phyloP scores from a whole-genome alignment of 2,329 filamentous ascomycete species.

The Colletotrichum lupini region DNA sequence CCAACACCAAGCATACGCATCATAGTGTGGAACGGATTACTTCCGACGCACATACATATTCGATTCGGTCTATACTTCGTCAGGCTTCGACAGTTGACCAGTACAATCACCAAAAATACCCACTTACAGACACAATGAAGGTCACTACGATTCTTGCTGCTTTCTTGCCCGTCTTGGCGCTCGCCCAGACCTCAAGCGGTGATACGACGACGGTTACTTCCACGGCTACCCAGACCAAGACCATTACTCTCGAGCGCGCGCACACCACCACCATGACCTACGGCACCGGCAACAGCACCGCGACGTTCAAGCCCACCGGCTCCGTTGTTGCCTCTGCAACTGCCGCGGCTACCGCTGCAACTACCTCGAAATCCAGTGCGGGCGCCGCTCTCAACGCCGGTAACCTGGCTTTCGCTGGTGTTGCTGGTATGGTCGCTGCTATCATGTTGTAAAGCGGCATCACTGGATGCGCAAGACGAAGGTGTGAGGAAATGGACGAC shows the following conservation, averaged over 20 bases:
- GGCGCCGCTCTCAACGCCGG: constrained; percentile 53
- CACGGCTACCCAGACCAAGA: constrained; percentile 63
- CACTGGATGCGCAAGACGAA: neutral
- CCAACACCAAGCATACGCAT: constrained; percentile 7
- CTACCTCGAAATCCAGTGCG: constrained; percentile 41
- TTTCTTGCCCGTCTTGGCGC: constrained; percentile 64
- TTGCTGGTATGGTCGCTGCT: constrained; percentile 61
- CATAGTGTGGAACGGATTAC: constrained; percentile 23
- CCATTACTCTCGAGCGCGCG: constrained; percentile 44
- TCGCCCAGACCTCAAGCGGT: constrained; percentile 52
- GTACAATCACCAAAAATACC: constrained; percentile 23
- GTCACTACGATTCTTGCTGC: constrained; percentile 57
- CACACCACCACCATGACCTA: constrained; percentile 52
- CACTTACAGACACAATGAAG: constrained; percentile 47
- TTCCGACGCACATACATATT: constrained; percentile 21
- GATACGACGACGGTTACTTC: constrained; percentile 57
- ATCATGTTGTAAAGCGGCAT: constrained; percentile 60
- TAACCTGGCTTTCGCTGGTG: constrained; percentile 59
- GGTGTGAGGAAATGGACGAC: neutral
- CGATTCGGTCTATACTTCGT: constrained; percentile 34
- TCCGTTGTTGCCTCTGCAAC: constrained; percentile 29
- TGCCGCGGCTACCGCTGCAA: constrained; percentile 38
- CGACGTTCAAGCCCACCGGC: constrained; percentile 42
- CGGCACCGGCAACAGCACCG: constrained; percentile 52
- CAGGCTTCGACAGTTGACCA: constrained; percentile 40